A percentile compares a stretch with the other conserved stretches of the same genome.
These are phyloP conservation scores for Rhinocladiella similis DNA, from an alignment of 2,329 filamentous ascomycete genomes.

Conservation along the genomic window DNA sequence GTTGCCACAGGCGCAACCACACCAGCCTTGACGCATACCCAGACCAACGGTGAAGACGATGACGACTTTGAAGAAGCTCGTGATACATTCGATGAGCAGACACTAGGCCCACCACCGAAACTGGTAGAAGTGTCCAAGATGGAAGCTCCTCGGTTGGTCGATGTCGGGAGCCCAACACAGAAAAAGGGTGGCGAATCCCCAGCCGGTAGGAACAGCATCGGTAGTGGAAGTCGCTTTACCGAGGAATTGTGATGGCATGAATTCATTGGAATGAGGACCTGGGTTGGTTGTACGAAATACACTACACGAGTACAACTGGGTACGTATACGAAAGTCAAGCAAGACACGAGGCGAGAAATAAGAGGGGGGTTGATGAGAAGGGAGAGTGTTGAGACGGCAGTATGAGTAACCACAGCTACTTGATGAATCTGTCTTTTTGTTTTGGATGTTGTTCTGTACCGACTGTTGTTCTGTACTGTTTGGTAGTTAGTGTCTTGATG, in stretches of 20 bases:
- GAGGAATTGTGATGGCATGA: constrained; percentile 18
- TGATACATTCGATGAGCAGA: constrained; percentile 28
- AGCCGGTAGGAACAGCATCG: constrained; percentile 9
- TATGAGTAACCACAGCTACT: too few relatives aligned
- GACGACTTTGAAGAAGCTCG: constrained; percentile 30
- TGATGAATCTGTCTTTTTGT: too few relatives aligned
- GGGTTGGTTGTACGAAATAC: too few relatives aligned
- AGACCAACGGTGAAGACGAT: constrained; percentile 19
- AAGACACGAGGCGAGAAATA: too few relatives aligned
- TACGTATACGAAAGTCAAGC: too few relatives aligned
- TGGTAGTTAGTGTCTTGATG: too few relatives aligned
- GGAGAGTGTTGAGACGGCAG: too few relatives aligned
- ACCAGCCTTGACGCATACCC: constrained; percentile 17
- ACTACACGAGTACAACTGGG: too few relatives aligned
- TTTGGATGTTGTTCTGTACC: too few relatives aligned
- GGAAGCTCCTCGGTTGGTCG: constrained; percentile 14
- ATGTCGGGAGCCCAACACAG: constrained; percentile 15
- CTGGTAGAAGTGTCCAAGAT: constrained; percentile 26
- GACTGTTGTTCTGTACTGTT: too few relatives aligned
- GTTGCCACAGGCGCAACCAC: constrained; percentile 19
- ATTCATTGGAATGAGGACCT: too few relatives aligned
- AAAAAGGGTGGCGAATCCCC: constrained; percentile 2
- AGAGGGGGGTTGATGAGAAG: too few relatives aligned
- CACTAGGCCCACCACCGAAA: constrained; percentile 13
- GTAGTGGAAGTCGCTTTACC: constrained; percentile 25